Conservation (phyloP, 2,329 filamentous ascomycete genomes). For the Graphium sp. region DNA sequence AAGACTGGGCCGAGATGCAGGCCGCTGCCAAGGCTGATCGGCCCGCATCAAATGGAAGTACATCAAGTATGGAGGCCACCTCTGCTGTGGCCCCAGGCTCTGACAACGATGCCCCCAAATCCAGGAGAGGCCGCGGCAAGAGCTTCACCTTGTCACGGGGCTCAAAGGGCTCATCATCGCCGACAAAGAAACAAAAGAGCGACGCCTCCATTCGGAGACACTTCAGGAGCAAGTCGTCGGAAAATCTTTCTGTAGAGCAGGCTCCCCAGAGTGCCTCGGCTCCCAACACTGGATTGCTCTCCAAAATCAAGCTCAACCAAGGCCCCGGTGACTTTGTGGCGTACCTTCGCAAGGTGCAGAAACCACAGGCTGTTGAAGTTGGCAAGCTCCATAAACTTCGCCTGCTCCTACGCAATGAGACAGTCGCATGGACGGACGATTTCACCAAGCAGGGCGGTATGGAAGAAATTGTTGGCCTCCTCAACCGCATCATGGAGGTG, state of each 20-base stretch:
- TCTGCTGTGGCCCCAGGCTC: constrained; percentile 15
- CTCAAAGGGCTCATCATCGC: constrained; percentile 46
- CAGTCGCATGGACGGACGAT: constrained; percentile 83
- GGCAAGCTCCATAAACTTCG: constrained; percentile 88
- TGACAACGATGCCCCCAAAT: constrained; percentile 28
- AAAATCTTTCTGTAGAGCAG: constrained; percentile 47
- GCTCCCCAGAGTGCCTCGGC: constrained; percentile 26
- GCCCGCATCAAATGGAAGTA: not conserved
- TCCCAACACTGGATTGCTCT: constrained; percentile 39
- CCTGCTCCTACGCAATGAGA: constrained; percentile 80
- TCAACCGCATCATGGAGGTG: constrained; percentile 85
- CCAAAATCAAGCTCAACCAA: constrained; percentile 57
- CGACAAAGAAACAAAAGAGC: constrained; percentile 58
- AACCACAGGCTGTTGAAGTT: constrained; percentile 77
- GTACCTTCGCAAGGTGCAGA: constrained; percentile 66
- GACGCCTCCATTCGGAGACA: constrained; percentile 46
- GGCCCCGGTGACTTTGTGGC: constrained; percentile 71
- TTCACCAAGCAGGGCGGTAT: constrained; percentile 86
- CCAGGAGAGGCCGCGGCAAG: constrained; percentile 47
- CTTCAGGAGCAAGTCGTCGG: constrained; percentile 55
- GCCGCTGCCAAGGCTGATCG: constrained; percentile 16
- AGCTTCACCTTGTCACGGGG: constrained; percentile 63
- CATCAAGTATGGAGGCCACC: constrained; percentile 8
- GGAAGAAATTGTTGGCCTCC: constrained; percentile 71
- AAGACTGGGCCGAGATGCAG: constrained; percentile 61